Percentiles rank a stretch among this genome's conserved stretches.
Evolutionary conservation across 768 basidiomycete species (phyloP).

Genomic region (Psilocybe cubensis): DNA sequence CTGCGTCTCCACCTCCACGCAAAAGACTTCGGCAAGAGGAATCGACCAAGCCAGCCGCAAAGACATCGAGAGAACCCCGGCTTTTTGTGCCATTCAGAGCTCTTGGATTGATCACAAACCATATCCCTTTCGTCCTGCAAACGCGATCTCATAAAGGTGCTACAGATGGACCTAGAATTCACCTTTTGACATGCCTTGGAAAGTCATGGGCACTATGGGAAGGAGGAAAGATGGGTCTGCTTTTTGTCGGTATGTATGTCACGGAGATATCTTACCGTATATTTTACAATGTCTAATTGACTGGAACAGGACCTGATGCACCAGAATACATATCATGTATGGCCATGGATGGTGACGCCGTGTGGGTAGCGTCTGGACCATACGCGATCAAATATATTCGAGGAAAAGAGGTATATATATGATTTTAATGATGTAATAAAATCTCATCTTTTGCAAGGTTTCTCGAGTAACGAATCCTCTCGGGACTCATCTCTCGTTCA

Average conservation of each 20-base stretch:
- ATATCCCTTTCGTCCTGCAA: conserved; percentile 88
- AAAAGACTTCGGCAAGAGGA: conserved; percentile 50
- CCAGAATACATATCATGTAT: conserved; percentile 74
- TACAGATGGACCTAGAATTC: conserved; percentile 80
- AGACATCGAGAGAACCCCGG: conserved; percentile 39
- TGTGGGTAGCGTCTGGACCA: conserved; percentile 79
- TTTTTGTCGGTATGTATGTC: conserved; percentile 86
- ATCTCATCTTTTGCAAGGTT: conserved; percentile 42
- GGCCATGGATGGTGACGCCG: conserved; percentile 81
- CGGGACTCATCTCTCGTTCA: conserved; percentile 57
- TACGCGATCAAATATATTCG: conserved; percentile 78
- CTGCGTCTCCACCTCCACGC: conserved; percentile 42
- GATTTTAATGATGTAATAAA: conserved; percentile 8
- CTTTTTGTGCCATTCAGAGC: conserved; percentile 95
- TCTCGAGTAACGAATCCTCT: conserved; percentile 67
- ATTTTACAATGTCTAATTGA: conserved; percentile 4
- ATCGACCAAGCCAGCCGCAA: conserved; percentile 18
- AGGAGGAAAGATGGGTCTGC: conserved; percentile 86
- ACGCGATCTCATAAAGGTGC: conserved; percentile 84
- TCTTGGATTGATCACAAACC: conserved; percentile 91
- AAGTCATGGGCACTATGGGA: conserved; percentile 96
- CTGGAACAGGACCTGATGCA: conserved; percentile 75
- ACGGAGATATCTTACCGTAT: neutral
- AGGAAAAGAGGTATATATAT: conserved; percentile 75
- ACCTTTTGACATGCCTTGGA: conserved; percentile 87